phyloP scores from a whole-genome alignment of 2,329 filamentous ascomycete species.

The Phaeosphaeriaceae sp. region DNA sequence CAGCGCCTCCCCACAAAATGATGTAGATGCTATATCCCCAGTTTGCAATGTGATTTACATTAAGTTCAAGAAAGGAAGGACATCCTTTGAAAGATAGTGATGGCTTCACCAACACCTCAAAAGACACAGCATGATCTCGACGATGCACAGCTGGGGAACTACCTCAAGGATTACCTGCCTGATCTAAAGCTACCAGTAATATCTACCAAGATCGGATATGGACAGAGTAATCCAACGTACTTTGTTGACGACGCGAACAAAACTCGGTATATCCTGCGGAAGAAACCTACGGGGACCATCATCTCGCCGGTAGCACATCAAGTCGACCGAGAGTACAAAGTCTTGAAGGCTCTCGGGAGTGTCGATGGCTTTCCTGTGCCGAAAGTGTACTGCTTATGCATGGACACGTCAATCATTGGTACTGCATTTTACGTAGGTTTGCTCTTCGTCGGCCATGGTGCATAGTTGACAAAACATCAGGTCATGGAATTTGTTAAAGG shows the following conservation, averaged over 20 bases:
- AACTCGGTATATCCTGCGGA: constrained; percentile 82
- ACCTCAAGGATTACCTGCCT: constrained; percentile 36
- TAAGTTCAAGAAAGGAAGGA: neutral
- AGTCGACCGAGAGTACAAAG: constrained; percentile 91
- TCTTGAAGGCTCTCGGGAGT: constrained; percentile 77
- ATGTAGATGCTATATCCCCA: neutral
- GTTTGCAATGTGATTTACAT: neutral
- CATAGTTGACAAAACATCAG: no score
- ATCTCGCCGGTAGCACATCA: constrained; percentile 93
- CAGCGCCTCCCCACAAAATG: constrained; percentile 1
- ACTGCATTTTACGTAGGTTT: constrained; percentile 77
- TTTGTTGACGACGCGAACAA: constrained; percentile 74
- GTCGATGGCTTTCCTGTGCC: constrained; percentile 86
- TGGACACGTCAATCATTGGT: constrained; percentile 78
- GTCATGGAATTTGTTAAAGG: constrained; percentile 95
- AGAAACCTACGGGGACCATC: constrained; percentile 91
- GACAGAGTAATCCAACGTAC: constrained; percentile 96
- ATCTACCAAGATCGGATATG: constrained; percentile 81
- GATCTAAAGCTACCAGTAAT: constrained; percentile 31
- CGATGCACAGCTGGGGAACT: constrained; percentile 36
- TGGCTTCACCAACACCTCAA: constrained; percentile 21
- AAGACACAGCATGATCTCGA: constrained; percentile 38
- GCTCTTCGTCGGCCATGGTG: no score
- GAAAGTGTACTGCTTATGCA: constrained; percentile 81
- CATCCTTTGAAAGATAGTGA: constrained; percentile 5